Percentiles rank a stretch among this genome's conserved stretches.
Evolutionary conservation across 2,329 filamentous ascomycete species (phyloP).

Genomic region (Talaromyces sp.): DNA sequence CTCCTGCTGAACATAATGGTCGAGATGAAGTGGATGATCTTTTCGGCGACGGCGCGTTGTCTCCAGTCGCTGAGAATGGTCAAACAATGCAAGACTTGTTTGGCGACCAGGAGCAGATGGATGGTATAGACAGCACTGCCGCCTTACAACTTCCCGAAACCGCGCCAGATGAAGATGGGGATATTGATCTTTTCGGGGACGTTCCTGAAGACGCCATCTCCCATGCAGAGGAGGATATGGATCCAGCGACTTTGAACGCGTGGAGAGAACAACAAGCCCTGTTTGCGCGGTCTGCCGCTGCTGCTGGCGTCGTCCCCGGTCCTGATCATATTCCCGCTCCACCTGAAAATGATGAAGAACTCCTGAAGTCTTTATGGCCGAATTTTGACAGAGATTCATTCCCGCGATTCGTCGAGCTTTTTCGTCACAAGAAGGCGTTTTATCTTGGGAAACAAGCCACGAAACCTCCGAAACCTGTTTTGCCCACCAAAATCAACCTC

Average conservation of each 20-base stretch:
- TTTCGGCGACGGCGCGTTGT: constrained; percentile 42
- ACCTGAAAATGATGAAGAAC: constrained; percentile 66
- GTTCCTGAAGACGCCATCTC: constrained; percentile 25
- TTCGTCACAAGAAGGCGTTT: constrained; percentile 72
- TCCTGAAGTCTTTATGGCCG: constrained; percentile 75
- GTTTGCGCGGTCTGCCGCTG: constrained; percentile 42
- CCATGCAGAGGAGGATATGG: constrained; percentile 36
- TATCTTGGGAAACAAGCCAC: constrained; percentile 72
- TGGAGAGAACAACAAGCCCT: constrained; percentile 45
- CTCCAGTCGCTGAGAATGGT: constrained; percentile 28
- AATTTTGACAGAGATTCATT: constrained; percentile 69
- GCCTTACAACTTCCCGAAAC: constrained; percentile 6
- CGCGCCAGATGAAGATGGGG: constrained; percentile 19
- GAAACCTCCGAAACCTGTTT: constrained; percentile 74
- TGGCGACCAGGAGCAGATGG: constrained; percentile 21
- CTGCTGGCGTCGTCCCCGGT: constrained; percentile 49
- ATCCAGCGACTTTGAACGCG: constrained; percentile 37
- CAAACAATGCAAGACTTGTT: constrained; percentile 29
- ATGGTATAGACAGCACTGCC: constrained; percentile 13
- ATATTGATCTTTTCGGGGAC: constrained; percentile 21
- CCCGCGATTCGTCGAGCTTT: constrained; percentile 73
- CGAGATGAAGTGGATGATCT: constrained; percentile 45
- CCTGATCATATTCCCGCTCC: constrained; percentile 50
- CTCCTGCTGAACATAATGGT: constrained; percentile 22
- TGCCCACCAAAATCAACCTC: constrained; percentile 81